Conservation (phyloP, 2,329 filamentous ascomycete genomes). For the Claviceps cyperi region DNA sequence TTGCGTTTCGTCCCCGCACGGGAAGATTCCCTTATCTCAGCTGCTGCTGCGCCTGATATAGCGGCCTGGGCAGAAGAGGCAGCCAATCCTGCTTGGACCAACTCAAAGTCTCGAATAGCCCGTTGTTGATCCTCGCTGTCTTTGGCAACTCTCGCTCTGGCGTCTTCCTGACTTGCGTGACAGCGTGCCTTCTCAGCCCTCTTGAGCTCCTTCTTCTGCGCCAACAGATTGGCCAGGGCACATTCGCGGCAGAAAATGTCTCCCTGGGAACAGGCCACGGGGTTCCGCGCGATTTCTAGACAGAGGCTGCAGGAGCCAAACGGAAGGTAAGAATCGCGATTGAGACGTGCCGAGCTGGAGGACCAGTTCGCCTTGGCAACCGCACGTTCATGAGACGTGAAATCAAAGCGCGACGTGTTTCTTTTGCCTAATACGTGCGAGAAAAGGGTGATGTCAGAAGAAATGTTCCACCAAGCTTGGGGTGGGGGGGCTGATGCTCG, state of each 20-base stretch:
- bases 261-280: slow-evolving; percentile 70
- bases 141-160: slow-evolving; percentile 42
- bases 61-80: slow-evolving; percentile 26
- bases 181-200: slow-evolving; percentile 55
- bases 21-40: neutral
- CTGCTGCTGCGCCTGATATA: slow-evolving; percentile 9
- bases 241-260: slow-evolving; percentile 95
- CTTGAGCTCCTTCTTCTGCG: slow-evolving; percentile 85
- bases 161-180: slow-evolving; percentile 44
- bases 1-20: slow-evolving; percentile 48
- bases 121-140: slow-evolving; percentile 57
- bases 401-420: slow-evolving; percentile 84
- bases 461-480: neutral
- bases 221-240: slow-evolving; percentile 76
- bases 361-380: slow-evolving; percentile 74
- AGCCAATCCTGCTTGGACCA: slow-evolving; percentile 58
- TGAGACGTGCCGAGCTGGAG: slow-evolving; percentile 67
- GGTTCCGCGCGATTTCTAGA: slow-evolving; percentile 64
- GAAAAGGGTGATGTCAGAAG: neutral
- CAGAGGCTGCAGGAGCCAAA: slow-evolving; percentile 85
- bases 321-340: slow-evolving; percentile 79
- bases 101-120: slow-evolving; percentile 71
- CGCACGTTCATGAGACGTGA: slow-evolving; percentile 80
- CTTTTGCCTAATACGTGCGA: slow-evolving; percentile 47
- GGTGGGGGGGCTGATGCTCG: neutral